phyloP scores from a whole-genome alignment of 139 green algal species.

The Volvox africanus region DNA sequence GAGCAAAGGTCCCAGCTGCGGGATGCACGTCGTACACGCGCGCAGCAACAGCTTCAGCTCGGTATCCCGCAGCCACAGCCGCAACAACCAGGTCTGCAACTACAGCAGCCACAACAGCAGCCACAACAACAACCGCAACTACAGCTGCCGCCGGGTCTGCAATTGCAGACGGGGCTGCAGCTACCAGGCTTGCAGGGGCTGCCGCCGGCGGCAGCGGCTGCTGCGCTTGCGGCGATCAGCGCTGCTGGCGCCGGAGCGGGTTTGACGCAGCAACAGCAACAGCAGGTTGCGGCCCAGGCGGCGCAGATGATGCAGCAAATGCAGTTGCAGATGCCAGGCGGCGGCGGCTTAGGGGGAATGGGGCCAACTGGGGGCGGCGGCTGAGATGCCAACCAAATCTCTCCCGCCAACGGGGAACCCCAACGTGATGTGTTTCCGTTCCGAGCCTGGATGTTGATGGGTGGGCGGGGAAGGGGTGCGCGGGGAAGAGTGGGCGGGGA shows the following conservation, averaged over 20 bases:
- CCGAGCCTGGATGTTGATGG: background rate
- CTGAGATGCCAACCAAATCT: background rate
- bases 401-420: background rate
- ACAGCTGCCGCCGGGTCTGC: background rate
- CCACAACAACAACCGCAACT: background rate
- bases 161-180: background rate
- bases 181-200: conserved; percentile 16
- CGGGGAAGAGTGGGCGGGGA: too few species aligned
- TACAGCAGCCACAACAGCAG: background rate
- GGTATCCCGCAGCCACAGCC: background rate
- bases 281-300: conserved; percentile 10
- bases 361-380: too few species aligned
- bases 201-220: conserved; percentile 15
- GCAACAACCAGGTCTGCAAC: background rate
- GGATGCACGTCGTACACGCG: background rate
- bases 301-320: conserved; percentile 23
- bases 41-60: conserved; percentile 50
- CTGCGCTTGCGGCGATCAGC: conserved; percentile 5
- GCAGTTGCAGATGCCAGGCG: conserved; percentile 5
- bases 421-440: background rate
- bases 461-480: too few species aligned
- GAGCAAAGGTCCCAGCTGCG: conserved; percentile 6
- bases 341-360: background rate
- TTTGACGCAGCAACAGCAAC: conserved; percentile 24
- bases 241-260: background rate